A percentile compares a stretch with the other conserved stretches of the same genome.
These are phyloP conservation scores for Ascocoryne sarcoides DNA, from an alignment of 2,329 filamentous ascomycete species.

Conservation along the genomic window DNA sequence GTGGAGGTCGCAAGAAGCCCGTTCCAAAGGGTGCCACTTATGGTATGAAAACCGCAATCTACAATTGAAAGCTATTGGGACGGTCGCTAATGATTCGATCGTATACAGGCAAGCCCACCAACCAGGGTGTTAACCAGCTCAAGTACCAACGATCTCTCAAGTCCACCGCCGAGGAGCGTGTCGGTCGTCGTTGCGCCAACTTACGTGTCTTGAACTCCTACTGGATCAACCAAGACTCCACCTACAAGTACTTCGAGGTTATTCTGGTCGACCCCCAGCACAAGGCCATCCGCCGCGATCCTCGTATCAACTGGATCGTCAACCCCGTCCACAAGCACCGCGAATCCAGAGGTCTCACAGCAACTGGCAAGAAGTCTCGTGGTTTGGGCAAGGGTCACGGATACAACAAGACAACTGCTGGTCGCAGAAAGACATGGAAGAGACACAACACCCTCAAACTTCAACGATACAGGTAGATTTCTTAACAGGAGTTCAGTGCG, in stretches of 20 bases:
- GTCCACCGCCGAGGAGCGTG: conserved; percentile 98
- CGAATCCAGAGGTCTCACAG: conserved; percentile 92
- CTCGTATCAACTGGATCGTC: conserved; percentile 99
- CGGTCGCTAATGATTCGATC: conserved; percentile 2
- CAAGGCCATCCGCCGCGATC: conserved; percentile 98
- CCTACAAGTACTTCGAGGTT: conserved; percentile 99
- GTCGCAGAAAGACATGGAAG: conserved; percentile 99
- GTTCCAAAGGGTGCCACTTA: conserved; percentile 97
- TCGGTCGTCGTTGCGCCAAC: conserved; percentile 98
- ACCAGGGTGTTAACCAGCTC: conserved; percentile 99
- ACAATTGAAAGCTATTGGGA: background rate
- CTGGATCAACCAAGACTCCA: conserved; percentile 99
- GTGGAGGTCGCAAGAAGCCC: conserved; percentile 97
- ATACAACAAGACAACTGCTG: conserved; percentile 97
- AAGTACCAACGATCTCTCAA: conserved; percentile 99
- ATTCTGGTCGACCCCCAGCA: conserved; percentile 99
- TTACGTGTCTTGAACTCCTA: conserved; percentile 99
- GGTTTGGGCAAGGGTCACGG: conserved; percentile 98
- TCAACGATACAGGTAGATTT: conserved; percentile 84
- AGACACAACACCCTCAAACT: conserved; percentile 98
- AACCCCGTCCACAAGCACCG: conserved; percentile 99
- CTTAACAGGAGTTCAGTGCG: conserved; percentile 20
- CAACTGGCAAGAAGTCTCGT: conserved; percentile 98
- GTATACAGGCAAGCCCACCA: conserved; percentile 91
- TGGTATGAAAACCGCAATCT: conserved; percentile 50